A percentile compares a stretch with the other conserved stretches of the same genome.
Conservation (phyloP, 495 filamentous ascomycete species). For the Penicillium argentinense region DNA sequence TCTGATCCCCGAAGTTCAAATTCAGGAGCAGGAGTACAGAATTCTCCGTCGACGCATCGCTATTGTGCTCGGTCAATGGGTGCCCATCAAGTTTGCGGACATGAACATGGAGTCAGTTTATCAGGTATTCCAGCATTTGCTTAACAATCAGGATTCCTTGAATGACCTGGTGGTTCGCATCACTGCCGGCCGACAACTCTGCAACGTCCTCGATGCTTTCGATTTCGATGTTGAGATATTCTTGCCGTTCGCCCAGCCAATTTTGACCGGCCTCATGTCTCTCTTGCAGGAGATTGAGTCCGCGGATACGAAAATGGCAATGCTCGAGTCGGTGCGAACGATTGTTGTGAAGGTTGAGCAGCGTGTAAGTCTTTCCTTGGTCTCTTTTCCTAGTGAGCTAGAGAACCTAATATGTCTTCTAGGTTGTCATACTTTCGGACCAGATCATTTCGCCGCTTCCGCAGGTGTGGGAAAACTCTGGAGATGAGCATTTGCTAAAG, state of each 20-base stretch:
- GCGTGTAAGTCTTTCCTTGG: constrained; percentile 46
- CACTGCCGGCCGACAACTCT: constrained; percentile 83
- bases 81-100: constrained; percentile 66
- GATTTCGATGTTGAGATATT: constrained; percentile 73
- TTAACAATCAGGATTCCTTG: constrained; percentile 69
- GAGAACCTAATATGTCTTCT: constrained; percentile 11
- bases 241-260: constrained; percentile 67
- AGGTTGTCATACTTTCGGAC: constrained; percentile 73
- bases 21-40: constrained; percentile 72
- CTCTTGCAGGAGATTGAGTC: constrained; percentile 79
- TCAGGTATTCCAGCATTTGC: constrained; percentile 84
- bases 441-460: constrained; percentile 78
- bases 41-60: constrained; percentile 86
- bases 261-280: constrained; percentile 66
- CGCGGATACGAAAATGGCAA: constrained; percentile 81
- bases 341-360: constrained; percentile 81
- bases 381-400: background rate
- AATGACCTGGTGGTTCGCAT: constrained; percentile 94
- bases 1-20: constrained; percentile 76
- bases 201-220: constrained; percentile 74
- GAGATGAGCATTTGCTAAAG: constrained; percentile 84
- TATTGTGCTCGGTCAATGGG: constrained; percentile 88
- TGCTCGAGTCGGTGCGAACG: constrained; percentile 77
- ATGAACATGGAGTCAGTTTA: constrained; percentile 72
- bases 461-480: constrained; percentile 77